Evolutionary conservation across 2,329 filamentous ascomycete species (phyloP).

Genomic region (Colletotrichum tamarilloi): DNA sequence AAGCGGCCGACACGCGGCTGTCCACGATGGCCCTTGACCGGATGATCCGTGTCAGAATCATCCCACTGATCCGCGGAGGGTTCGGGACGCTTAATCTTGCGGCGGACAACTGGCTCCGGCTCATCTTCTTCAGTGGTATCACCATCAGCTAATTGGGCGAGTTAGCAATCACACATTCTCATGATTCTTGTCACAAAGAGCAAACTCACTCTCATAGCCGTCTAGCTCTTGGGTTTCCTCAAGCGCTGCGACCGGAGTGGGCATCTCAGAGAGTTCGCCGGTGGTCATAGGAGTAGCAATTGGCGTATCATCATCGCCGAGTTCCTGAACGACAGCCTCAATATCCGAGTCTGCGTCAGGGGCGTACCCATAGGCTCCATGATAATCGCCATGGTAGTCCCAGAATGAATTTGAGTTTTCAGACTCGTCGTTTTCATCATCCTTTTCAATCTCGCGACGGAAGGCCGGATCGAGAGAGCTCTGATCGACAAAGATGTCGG

Average conservation of each 20-base stretch:
- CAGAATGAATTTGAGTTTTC: conserved; percentile 71
- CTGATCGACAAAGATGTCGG: conserved; percentile 83
- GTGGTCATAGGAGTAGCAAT: conserved; percentile 52
- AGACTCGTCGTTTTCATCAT: conserved; percentile 65
- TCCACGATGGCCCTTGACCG: conserved; percentile 59
- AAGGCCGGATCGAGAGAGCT: conserved; percentile 78
- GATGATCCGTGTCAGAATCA: conserved; percentile 61
- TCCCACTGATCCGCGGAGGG: conserved; percentile 48
- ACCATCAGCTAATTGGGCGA: conserved; percentile 60
- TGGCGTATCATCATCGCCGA: conserved; percentile 55
- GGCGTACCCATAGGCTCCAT: conserved; percentile 55
- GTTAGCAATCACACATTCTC: conserved; percentile 28
- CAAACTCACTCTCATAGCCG: conserved; percentile 69
- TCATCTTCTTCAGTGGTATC: conserved; percentile 72
- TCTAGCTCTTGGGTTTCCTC: conserved; percentile 59
- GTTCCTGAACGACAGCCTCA: conserved; percentile 50
- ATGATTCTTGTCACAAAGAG: conserved; percentile 11
- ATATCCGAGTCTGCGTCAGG: conserved; percentile 53
- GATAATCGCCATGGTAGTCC: conserved; percentile 67
- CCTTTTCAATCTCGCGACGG: conserved; percentile 78
- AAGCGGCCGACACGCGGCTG: conserved; percentile 67
- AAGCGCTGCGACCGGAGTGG: conserved; percentile 44
- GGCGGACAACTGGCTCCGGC: conserved; percentile 59
- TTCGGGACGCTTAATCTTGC: conserved; percentile 56
- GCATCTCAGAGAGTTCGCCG: conserved; percentile 38